phyloP scores from a whole-genome alignment of 1,284 basidiomycete species.

The Papiliotrema fonsecae region DNA sequence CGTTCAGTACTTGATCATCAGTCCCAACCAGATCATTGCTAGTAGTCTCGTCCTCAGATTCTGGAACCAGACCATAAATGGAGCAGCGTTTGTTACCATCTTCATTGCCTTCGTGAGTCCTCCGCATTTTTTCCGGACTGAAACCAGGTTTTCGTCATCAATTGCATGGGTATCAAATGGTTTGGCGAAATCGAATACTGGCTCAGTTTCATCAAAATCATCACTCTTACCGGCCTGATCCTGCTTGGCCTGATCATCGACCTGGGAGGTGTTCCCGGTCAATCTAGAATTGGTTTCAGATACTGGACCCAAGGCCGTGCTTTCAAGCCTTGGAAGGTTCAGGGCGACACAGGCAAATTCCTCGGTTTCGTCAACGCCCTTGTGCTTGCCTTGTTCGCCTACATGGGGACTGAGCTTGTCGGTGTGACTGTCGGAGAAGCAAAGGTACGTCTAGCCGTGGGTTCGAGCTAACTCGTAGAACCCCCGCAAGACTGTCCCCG shows the following conservation, averaged over 20 bases:
- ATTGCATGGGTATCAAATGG: slow-evolving; percentile 51
- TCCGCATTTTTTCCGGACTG: not conserved
- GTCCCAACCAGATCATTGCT: slow-evolving; percentile 49
- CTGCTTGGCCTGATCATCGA: slow-evolving; percentile 57
- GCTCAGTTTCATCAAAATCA: slow-evolving; percentile 54
- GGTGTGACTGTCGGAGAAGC: slow-evolving; percentile 51
- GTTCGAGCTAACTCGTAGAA: slow-evolving; percentile 41
- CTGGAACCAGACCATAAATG: slow-evolving; percentile 34
- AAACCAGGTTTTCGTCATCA: slow-evolving; percentile 36
- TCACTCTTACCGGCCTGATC: slow-evolving; percentile 58
- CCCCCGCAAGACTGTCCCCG: slow-evolving; percentile 58
- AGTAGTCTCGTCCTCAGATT: slow-evolving; percentile 43
- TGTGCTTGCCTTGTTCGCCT: slow-evolving; percentile 52
- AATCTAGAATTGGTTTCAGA: slow-evolving; percentile 58
- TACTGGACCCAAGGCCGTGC: slow-evolving; percentile 53
- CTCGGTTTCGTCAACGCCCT: slow-evolving; percentile 40
- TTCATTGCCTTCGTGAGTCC: slow-evolving; percentile 33
- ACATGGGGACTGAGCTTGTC: slow-evolving; percentile 58
- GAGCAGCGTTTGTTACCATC: slow-evolving; percentile 45
- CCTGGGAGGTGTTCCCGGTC: slow-evolving; percentile 63
- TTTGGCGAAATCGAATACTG: slow-evolving; percentile 62
- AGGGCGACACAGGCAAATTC: slow-evolving; percentile 30
- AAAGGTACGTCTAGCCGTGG: slow-evolving; percentile 18
- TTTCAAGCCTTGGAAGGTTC: slow-evolving; percentile 31
- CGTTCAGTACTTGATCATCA: slow-evolving; percentile 44